A percentile compares a stretch with the other conserved stretches of the same genome.
These are phyloP conservation scores for Trifolium dubium DNA, from an alignment of 306 rosid species.

Conservation along the genomic window DNA sequence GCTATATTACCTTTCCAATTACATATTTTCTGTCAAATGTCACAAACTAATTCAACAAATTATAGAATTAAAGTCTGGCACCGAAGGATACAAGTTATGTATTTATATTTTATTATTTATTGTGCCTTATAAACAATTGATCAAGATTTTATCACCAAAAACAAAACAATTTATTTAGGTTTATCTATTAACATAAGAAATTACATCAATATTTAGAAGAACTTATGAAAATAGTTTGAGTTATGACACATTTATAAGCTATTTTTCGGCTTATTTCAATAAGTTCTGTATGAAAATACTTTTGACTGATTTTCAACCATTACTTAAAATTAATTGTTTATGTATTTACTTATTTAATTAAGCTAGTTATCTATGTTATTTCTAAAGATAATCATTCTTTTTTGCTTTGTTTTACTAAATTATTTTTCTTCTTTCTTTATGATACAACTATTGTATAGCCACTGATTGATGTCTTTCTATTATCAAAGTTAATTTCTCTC, in stretches of 20 bases:
- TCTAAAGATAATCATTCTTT: too few relatives aligned
- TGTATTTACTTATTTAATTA: too few relatives aligned
- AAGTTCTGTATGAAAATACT: not conserved
- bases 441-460: not conserved
- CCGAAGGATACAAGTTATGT: not conserved
- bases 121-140: not conserved
- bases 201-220: not conserved
- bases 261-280: not conserved
- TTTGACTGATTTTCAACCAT: not conserved
- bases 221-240: not conserved
- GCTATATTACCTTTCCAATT: not conserved
- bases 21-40: not conserved
- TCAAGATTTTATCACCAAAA: not conserved
- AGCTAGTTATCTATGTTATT: not conserved
- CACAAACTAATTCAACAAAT: not conserved
- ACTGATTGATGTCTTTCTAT: not conserved
- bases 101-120: not conserved
- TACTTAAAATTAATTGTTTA: too few relatives aligned
- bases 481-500: not conserved
- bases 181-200: not conserved
- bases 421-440: too few relatives aligned
- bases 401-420: too few relatives aligned
- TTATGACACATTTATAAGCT: not conserved
- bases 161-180: not conserved
- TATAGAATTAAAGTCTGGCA: not conserved